Conservation (phyloP, 148 eudicot species). For the Euryodendron excelsum region DNA sequence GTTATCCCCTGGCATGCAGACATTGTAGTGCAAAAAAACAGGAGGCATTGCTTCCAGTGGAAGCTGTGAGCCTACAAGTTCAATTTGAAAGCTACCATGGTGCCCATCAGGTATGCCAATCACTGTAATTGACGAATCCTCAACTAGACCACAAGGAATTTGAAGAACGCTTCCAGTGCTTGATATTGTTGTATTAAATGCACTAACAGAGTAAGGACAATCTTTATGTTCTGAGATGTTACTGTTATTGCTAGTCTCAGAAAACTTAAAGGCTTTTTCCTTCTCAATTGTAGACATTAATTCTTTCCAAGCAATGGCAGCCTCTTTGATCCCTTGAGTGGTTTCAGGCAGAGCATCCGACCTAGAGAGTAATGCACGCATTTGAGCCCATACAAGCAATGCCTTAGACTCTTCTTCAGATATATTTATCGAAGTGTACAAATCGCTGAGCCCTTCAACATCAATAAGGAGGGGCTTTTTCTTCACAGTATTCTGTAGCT, state of each 20-base stretch:
- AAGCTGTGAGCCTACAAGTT: slow-evolving; percentile 53
- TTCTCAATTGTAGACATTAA: slow-evolving; percentile 26
- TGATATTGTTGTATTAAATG: slow-evolving; percentile 19
- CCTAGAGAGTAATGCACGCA: slow-evolving; percentile 45
- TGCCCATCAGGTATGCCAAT: slow-evolving; percentile 70
- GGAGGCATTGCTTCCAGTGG: slow-evolving; percentile 56
- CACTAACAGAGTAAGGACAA: slow-evolving; percentile 40
- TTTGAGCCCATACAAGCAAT: slow-evolving; percentile 45
- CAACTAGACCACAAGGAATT: slow-evolving; percentile 83
- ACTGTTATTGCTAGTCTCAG: background rate
- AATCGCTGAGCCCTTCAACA: slow-evolving; percentile 36
- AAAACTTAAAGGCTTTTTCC: slow-evolving; percentile 19
- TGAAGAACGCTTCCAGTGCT: slow-evolving; percentile 28
- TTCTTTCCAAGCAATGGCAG: slow-evolving; percentile 38
- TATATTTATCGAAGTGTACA: slow-evolving; percentile 33
- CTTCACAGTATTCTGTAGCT: background rate
- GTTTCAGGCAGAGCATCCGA: slow-evolving; percentile 59
- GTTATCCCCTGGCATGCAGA: slow-evolving; percentile 71
- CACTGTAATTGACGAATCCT: slow-evolving; percentile 79
- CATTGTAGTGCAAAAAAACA: slow-evolving; percentile 59
- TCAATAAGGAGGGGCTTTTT: slow-evolving; percentile 32
- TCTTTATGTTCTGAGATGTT: slow-evolving; percentile 6
- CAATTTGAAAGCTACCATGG: slow-evolving; percentile 65
- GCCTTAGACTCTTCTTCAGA: slow-evolving; percentile 30
- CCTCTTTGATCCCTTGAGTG: slow-evolving; percentile 50